Evolutionary conservation across 108 stramenopile species (phyloP), one percentile per base, ranked within the genome.

Genomic region (Pseudonitzschia delicatissima): DNA sequence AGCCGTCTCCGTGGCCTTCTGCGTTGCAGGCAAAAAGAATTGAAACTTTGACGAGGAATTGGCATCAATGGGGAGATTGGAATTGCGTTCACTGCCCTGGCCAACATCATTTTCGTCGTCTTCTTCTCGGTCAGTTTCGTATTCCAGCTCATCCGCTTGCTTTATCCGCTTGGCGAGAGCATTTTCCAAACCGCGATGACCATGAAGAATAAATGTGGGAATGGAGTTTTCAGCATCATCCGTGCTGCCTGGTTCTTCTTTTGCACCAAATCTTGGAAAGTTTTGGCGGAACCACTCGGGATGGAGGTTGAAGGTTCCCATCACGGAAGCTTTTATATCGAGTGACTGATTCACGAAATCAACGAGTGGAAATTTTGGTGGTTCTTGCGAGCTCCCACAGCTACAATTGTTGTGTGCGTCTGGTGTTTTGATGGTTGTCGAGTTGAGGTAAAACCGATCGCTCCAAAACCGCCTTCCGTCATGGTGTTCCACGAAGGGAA

Each of bases 161-260:
- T 51, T 31, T n/a, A 29, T 7, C 6, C 28, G 17, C 33, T 33
- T 17, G 12, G 15, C 34, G 0, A 50, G 1, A 3, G 18, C 28
- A 12, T 51, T n/a, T 32, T 49, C 35, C 63, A 77, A 71, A 40
- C 89, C 85, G 60, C 75, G 72, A 12, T 83, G 74, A 9, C 88
- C 91, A 76, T 92, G 91, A 7, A 92, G 60, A 12, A 92, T 72
- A 53, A 92, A 36, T 0, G 88, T 90, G 9, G 91, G 91, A 21
- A 92, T 60, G 2, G 37, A 0, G 8, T 17, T 0, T 23, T 49
- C 48, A 9, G 7, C 48, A 8, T 28, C 51, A 12, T 69, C 48
- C 21, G 58, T 18, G 4, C 11, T 15, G 1, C 21, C 29, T 29
- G 7, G 7, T 7, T 27, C 51, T 27, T 23, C 28, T 7, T 63